Base-by-base conservation (phyloP, 2,329 filamentous ascomycete species). In the Paecilomyces fulvus region DNA sequence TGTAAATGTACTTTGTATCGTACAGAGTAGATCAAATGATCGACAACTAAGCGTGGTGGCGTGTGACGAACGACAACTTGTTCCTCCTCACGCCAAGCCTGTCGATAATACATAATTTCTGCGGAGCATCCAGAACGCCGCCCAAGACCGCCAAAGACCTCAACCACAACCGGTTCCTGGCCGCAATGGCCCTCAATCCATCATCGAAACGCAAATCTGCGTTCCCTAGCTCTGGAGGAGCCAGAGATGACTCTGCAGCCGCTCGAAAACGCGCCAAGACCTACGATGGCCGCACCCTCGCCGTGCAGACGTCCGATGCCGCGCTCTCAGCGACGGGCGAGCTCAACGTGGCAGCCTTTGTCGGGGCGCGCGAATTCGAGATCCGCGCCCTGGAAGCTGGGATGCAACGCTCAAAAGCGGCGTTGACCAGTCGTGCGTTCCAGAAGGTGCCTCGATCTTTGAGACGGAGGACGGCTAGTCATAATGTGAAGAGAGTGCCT, bases 401-500 rank as follows among this genome's bases (percentile, higher is more conserved):
- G 58, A 94, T 97, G 81, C 80, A 82, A 55, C 84, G 83, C 33
- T 87, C 89, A 51, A 92, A 88, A 70, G 78, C 78, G 61, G 77
- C 75, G 1, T 65, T 84, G 58, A 78, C 82, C 49, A 85, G 83
- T 56, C 82, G 92, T 53, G 92, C 92, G 12, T 97, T 97, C 67
- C 94, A 99, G 72, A 84, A 90, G 63, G 88, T 99, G 4, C 94
- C 94, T 1, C 83, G 90, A 63, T 85, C 87, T 52, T 76, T 99
- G 81, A 81, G 94, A 62, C 81, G 94, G 61, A 82, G 94, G 64
- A 96, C 92, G 0, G 94, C 92, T 20, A 96, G 91, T 70, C 94
- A 99, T 74, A 96, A 99, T 80, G 88, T 89, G 33, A 95, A 92
- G 74, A 83, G 88, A 60, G 87, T 99, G 14, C 94, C 94, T 2